Conservation (phyloP, 225 moss, liverwort and hornwort species). For the Polytrichum formosum region DNA sequence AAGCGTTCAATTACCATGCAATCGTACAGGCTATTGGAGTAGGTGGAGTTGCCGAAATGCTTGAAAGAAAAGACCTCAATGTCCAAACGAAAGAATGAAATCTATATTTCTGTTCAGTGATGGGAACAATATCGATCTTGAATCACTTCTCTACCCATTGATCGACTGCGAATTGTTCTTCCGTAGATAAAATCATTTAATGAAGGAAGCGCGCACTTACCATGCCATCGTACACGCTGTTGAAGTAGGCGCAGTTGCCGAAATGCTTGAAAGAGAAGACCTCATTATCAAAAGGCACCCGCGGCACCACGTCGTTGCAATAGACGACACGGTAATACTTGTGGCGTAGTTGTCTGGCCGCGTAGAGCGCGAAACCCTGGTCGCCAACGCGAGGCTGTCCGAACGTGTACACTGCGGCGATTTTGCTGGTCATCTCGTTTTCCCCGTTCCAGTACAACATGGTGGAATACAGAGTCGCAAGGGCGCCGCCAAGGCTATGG, state of each 20-base stretch:
- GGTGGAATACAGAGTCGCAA: slow-evolving; percentile 25
- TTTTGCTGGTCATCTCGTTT: slow-evolving; percentile 3
- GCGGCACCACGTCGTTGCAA: slow-evolving; percentile 38
- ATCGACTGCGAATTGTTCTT: neutral
- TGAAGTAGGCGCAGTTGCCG: slow-evolving; percentile 29
- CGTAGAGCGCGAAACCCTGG: slow-evolving; percentile 10
- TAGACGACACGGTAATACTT: slow-evolving; percentile 41
- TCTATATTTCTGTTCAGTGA: neutral
- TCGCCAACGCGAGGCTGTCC: slow-evolving; percentile 46
- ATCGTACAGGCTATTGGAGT: neutral
- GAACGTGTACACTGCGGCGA: slow-evolving; percentile 43
- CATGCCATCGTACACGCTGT: slow-evolving; percentile 10
- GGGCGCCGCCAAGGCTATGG: slow-evolving; percentile 47
- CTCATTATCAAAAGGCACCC: slow-evolving; percentile 31
- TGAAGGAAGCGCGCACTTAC: slow-evolving; percentile 6
- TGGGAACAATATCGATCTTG: neutral
- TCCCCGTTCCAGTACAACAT: slow-evolving; percentile 32
- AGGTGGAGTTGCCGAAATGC: slow-evolving; percentile 26
- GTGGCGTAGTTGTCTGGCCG: neutral
- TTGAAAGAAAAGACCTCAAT: slow-evolving; percentile 12
- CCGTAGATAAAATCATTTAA: neutral
- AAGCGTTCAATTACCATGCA: neutral
- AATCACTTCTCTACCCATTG: neutral
- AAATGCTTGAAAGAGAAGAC: slow-evolving; percentile 33
- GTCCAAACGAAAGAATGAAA: neutral